A percentile compares a stretch with the other conserved stretches of the same genome.
These are phyloP conservation scores for Macroventuria anomochaeta DNA, from an alignment of 2,329 filamentous ascomycete genomes.

Conservation along the genomic window DNA sequence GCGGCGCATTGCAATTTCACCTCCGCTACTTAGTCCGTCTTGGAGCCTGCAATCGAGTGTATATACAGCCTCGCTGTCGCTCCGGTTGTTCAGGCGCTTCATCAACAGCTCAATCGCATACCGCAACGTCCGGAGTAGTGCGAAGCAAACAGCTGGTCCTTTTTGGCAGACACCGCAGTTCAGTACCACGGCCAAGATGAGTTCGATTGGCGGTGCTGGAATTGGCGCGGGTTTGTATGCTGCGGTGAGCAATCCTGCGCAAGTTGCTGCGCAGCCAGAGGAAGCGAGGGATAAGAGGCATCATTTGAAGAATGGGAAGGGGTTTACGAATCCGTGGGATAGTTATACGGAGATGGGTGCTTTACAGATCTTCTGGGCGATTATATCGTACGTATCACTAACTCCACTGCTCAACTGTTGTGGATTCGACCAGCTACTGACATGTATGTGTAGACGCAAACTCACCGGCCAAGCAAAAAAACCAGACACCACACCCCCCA, in stretches of 20 bases:
- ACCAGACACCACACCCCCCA: constrained; percentile 70
- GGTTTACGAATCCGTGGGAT: constrained; percentile 65
- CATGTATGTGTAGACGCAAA: constrained; percentile 53
- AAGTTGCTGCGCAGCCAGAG: constrained; percentile 52
- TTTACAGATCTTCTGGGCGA: constrained; percentile 44
- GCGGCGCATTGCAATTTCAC: neutral
- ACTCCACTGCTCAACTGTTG: too few relatives aligned
- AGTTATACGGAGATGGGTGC: constrained; percentile 54
- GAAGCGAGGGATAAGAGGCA: constrained; percentile 56
- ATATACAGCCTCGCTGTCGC: constrained; percentile 25
- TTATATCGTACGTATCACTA: constrained; percentile 49
- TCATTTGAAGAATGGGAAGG: constrained; percentile 60
- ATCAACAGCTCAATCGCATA: neutral
- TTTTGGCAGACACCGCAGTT: constrained; percentile 35
- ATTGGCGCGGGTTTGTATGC: constrained; percentile 48
- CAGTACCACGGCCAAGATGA: constrained; percentile 39
- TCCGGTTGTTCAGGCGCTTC: constrained; percentile 10
- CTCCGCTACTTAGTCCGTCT: constrained; percentile 18
- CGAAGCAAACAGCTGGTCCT: neutral
- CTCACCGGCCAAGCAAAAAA: constrained; percentile 58
- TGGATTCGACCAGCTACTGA: too few relatives aligned
- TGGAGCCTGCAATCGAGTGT: constrained; percentile 5
- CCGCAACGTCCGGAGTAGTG: neutral
- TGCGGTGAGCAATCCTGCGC: constrained; percentile 49
- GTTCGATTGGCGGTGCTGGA: constrained; percentile 33